Evolutionary conservation across 225 moss, liverwort and hornwort genomes (phyloP).

Genomic region (Pleurozium schreberi): DNA sequence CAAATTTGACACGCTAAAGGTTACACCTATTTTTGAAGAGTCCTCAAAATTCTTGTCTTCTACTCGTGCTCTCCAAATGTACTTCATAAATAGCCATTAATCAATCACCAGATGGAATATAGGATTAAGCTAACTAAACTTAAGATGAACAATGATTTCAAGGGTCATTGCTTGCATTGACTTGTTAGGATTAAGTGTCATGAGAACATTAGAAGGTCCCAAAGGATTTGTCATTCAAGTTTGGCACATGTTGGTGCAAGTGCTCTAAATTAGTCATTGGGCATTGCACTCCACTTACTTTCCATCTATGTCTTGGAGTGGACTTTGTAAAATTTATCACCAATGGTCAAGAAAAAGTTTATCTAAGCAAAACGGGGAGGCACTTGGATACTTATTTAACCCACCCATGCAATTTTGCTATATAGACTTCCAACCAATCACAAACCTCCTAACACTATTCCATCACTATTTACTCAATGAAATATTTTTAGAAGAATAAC

Average conservation of each 20-base stretch:
- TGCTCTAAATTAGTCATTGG: too few relatives aligned
- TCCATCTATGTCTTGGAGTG: fast-evolving
- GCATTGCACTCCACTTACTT: too few relatives aligned
- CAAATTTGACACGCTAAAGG: neutral
- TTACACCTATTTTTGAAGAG: neutral
- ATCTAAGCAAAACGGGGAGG: fast-evolving
- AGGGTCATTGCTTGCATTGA: neutral
- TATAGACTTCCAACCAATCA: neutral
- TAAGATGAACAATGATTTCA: too few relatives aligned
- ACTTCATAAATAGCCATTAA: neutral
- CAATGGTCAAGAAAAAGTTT: neutral
- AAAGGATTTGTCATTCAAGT: neutral
- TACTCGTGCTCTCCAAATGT: too few relatives aligned
- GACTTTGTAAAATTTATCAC: neutral
- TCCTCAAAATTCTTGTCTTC: neutral
- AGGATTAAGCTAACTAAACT: neutral
- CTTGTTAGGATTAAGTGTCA: neutral
- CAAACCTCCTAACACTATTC: neutral
- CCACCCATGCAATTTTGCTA: neutral
- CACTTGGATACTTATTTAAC: neutral
- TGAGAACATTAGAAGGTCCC: neutral
- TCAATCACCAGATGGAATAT: neutral
- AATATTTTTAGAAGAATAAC: too few relatives aligned
- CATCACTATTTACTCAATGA: neutral
- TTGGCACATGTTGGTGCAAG: fast-evolving